Base-by-base conservation (phyloP, 78 protist genomes). In the Speleostelium caveatum region DNA sequence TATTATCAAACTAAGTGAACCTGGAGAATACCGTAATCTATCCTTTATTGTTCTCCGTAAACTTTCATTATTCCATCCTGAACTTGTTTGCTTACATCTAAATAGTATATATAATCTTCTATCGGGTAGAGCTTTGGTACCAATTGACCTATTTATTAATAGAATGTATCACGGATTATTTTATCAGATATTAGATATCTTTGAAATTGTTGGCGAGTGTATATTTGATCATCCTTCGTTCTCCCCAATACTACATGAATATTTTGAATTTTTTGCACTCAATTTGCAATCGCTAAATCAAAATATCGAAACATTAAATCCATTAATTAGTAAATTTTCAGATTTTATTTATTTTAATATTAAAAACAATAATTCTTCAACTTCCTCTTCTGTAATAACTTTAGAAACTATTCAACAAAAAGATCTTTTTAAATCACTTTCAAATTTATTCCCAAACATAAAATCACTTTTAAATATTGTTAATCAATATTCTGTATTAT, bases 11-110 rank as follows among this genome's bases (percentile, higher is more conserved):
- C n/a, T 83, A 14, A n/a, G 60, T 1, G 91, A 83, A 28, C 35
- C 53, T 24, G 63, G 61, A 5, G 41, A 65, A 26, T 28, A 63
- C 49, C 42, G 63, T 28, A 74, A 83, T 24, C 35, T 45, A 26
- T 33, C 65, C 2, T 83, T 83, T 59, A 59, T 83, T 17, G 61
- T 83, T 26, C 21, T 83, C 14, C n/a, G 68, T n/a, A 83, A 83
- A 22, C 71, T 83, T 12, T 56, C 91, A 5, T 21, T 59, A 22
- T 28, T 58, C 30, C 91, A 83, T 59, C 91, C 91, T 42, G 91
- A 83, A 16, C 26, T 83, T 24, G 45, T 83, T 6, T 33, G 75
- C 6, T 35, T 71, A 10, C 79, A 83, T 41, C 28, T 83, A 33
- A 77, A 77, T 42, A 41, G 56, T 12, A 39, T 83, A 19, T 69